Base-by-base conservation (phyloP, 768 basidiomycete genomes). In the Termitomyces sp. region DNA sequence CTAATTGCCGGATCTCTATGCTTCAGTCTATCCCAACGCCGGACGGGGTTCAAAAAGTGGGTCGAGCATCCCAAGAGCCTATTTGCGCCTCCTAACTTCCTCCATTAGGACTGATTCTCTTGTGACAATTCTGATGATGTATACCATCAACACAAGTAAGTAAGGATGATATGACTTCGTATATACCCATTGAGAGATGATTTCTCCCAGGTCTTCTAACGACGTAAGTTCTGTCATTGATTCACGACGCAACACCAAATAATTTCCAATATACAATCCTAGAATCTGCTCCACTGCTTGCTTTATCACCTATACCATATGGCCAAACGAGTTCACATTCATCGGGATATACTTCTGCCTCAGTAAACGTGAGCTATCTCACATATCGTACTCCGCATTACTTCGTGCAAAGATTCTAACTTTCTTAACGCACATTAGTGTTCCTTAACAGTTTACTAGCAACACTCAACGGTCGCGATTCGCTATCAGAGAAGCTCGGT, bases 101-200 rank as follows among this genome's bases (percentile, higher is more conserved):
- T 25, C 40, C 10, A 12, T 6, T 42, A 78, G 79, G 45, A 80
- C 79, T 22, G 73, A 82, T 45, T 71, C 75, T 0, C 52, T 81
- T 3, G 60, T 81, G 9, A 73, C 69, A 15, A 63, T 70, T n/a
- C 63, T 83, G 22, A 75, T 81, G 56, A 48, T 76, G 52, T 82
- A 79, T 53, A 70, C 74, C n/a, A 70, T 82, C 50, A 80, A 79
- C 56, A 80, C 79, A 56, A 71, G 79, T 79, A 53, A 48, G 74
- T 64, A 25, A 7, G 41, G 2, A 23, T 2, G 4, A 20, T 7
- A 25, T 20, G 12, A 5, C 23, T 36, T 32, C 29, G 23, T 25
- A 7, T 1, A 10, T 2, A 22, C 16, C 3, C 1, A 45, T 23
- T 46, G 22, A 50, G n/a, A n/a, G n/a, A 15, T 0, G n/a, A n/a